Conservation (phyloP, 2,329 filamentous ascomycete species). For the Diaporthe sp. region DNA sequence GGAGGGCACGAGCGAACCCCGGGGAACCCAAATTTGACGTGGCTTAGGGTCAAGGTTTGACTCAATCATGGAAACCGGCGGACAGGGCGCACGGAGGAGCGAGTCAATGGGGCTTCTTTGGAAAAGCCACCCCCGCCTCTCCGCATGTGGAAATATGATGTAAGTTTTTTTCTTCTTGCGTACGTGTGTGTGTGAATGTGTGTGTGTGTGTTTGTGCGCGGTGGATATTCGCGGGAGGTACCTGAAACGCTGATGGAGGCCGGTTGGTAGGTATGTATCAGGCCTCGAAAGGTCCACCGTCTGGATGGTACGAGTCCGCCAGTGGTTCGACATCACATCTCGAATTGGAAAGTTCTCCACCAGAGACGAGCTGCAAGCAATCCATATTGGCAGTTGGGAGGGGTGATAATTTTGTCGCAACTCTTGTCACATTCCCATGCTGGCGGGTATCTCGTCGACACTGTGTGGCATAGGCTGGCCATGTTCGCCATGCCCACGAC, state of each 20-base stretch:
- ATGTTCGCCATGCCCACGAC: neutral
- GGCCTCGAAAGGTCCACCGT: neutral
- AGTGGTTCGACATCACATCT: neutral
- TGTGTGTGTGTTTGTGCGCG: neutral
- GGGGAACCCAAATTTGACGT: neutral
- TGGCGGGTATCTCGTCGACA: neutral
- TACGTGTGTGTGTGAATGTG: neutral
- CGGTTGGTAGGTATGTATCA: neutral
- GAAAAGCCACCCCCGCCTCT: neutral
- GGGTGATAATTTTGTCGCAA: neutral
- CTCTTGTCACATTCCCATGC: neutral
- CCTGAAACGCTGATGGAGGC: neutral
- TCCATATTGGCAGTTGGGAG: neutral
- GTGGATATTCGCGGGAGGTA: too few relatives aligned
- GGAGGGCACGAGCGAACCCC: neutral
- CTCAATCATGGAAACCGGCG: neutral
- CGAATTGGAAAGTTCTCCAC: neutral
- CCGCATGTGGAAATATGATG: neutral
- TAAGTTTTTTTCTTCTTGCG: neutral
- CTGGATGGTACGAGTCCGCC: neutral
- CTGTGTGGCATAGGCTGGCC: neutral
- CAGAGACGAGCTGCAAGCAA: too few relatives aligned
- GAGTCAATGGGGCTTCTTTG: neutral
- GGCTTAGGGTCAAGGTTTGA: constrained; percentile 10
- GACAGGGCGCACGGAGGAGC: neutral